Evolutionary conservation across 2,329 filamentous ascomycete species (phyloP).

Genomic region (Fusarium globosum): DNA sequence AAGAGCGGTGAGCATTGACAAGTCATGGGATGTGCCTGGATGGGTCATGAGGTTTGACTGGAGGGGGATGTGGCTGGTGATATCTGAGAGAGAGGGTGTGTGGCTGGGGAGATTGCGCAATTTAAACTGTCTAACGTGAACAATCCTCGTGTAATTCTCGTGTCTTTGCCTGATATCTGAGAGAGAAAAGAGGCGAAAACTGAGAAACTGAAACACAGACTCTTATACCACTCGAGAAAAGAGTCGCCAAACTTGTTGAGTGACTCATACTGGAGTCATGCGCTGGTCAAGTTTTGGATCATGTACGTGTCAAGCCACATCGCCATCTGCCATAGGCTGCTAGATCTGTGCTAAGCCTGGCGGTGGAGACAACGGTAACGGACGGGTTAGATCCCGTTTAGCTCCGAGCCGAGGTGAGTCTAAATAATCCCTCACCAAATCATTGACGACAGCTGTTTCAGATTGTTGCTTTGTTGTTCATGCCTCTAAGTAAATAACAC

Average conservation of each 20-base stretch:
- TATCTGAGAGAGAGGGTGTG: background rate
- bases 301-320: conserved; percentile 24
- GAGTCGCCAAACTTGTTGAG: conserved; percentile 1
- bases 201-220: background rate
- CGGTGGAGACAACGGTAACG: background rate
- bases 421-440: conserved; percentile 8
- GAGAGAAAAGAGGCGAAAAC: background rate
- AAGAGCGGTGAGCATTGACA: conserved; percentile 25
- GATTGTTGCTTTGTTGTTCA: background rate
- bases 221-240: conserved; percentile 8
- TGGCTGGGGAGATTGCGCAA: conserved; percentile 29
- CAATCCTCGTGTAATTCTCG: background rate
- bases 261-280: conserved; percentile 25
- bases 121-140: conserved; percentile 19
- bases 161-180: conserved; percentile 2
- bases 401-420: conserved; percentile 6
- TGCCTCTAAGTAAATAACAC: background rate
- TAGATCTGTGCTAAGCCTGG: conserved; percentile 1
- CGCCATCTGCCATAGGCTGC: conserved; percentile 20
- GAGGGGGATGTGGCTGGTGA: background rate
- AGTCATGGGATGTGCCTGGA: conserved; percentile 24
- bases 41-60: conserved; percentile 13
- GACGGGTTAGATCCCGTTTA: background rate
- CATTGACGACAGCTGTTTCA: background rate
- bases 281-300: conserved; percentile 17